phyloP scores from a whole-genome alignment of 306 rosid genomes.

The Casuarina glauca region DNA sequence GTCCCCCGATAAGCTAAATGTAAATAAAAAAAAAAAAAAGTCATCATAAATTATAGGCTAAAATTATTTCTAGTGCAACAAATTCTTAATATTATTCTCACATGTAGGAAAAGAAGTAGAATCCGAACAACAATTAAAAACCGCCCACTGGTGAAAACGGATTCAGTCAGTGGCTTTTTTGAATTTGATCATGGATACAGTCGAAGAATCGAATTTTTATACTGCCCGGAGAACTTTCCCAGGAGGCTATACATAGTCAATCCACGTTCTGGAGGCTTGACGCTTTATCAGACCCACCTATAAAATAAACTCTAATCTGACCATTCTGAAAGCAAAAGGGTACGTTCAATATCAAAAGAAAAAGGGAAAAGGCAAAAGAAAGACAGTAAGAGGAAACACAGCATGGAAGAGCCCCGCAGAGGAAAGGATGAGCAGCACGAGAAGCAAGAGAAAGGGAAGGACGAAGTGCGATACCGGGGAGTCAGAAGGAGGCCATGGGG shows the following conservation, averaged over 20 bases:
- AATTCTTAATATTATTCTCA: constrained; percentile 22
- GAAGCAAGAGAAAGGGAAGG: constrained; percentile 39
- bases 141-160: constrained; percentile 18
- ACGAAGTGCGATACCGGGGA: constrained; percentile 58
- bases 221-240: constrained; percentile 39
- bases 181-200: constrained; percentile 19
- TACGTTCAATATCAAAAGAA: neutral
- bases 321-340: neutral
- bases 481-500: constrained; percentile 85
- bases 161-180: constrained; percentile 15
- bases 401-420: constrained; percentile 52
- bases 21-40: neutral
- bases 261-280: constrained; percentile 34
- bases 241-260: constrained; percentile 47
- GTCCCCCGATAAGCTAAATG: constrained; percentile 6
- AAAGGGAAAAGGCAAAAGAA: neutral
- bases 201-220: constrained; percentile 64
- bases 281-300: constrained; percentile 4
- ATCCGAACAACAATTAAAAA: constrained; percentile 13
- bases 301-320: neutral
- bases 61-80: constrained; percentile 5
- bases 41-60: constrained; percentile 1
- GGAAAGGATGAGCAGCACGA: constrained; percentile 45
- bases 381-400: neutral
- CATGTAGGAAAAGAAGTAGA: constrained; percentile 15